phyloP scores from a whole-genome alignment of 1,284 basidiomycete species.

The Cutaneotrichosporon mucoides region DNA sequence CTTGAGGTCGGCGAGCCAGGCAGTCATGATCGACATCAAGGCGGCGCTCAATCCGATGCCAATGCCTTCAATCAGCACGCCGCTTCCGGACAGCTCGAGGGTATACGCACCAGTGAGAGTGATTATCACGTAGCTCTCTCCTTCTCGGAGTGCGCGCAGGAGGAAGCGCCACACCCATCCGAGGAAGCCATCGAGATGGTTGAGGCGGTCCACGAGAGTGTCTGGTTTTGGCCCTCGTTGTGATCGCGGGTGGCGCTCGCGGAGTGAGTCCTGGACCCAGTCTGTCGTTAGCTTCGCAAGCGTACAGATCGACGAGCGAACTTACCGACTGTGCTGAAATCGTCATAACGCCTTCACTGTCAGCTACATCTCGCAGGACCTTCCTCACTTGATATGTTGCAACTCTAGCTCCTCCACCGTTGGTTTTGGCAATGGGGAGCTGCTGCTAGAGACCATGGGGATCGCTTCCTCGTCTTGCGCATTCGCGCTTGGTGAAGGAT shows the following conservation, averaged over 20 bases:
- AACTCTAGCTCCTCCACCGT: conserved; percentile 44
- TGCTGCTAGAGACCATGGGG: background rate
- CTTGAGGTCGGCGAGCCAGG: conserved; percentile 97
- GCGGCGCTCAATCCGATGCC: conserved; percentile 91
- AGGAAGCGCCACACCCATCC: conserved; percentile 64
- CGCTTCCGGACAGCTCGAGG: too few relatives aligned
- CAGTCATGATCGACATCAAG: conserved; percentile 91
- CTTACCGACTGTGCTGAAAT: conserved; percentile 75
- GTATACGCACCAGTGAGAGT: conserved; percentile 70
- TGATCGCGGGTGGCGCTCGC: conserved; percentile 62
- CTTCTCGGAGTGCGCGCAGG: conserved; percentile 54
- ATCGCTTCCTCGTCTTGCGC: background rate
- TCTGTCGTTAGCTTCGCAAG: conserved; percentile 52
- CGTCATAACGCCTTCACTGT: conserved; percentile 53
- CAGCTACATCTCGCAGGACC: background rate
- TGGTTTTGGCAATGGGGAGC: background rate
- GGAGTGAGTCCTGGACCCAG: conserved; percentile 91
- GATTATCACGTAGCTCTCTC: conserved; percentile 70
- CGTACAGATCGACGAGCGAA: conserved; percentile 6
- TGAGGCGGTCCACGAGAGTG: conserved; percentile 32
- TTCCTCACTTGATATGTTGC: conserved; percentile 51
- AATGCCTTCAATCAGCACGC: conserved; percentile 59
- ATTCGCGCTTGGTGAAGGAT: conserved; percentile 18
- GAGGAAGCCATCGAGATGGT: conserved; percentile 35
- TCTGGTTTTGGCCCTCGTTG: conserved; percentile 14